These are phyloP conservation scores for Magnusiomyces tetraspermus DNA, from an alignment of 1,139 yeast species.

Conservation along the genomic window DNA sequence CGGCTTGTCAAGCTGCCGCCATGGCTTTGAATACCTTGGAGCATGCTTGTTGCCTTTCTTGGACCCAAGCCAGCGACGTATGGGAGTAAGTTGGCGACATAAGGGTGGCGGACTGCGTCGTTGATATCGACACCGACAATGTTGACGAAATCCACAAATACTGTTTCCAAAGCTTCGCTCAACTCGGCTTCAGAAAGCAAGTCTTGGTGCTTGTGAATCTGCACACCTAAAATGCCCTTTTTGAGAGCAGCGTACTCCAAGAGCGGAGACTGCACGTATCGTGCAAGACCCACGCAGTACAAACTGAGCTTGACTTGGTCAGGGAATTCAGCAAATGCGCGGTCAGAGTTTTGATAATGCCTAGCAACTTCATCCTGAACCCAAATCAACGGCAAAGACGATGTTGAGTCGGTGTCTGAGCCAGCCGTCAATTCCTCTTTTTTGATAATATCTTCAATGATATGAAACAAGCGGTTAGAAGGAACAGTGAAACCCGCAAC, in stretches of 20 bases:
- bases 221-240: constrained; percentile 59
- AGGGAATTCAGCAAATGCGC: constrained; percentile 74
- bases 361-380: constrained; percentile 93
- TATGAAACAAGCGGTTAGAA: constrained; percentile 52
- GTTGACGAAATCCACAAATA: constrained; percentile 82
- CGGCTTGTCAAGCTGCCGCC: constrained; percentile 64
- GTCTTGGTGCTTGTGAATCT: constrained; percentile 67
- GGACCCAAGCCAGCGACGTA: constrained; percentile 91
- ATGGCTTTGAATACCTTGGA: constrained; percentile 69
- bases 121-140: constrained; percentile 90
- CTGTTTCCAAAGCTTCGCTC: constrained; percentile 61
- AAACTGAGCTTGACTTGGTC: constrained; percentile 76
- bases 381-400: constrained; percentile 55
- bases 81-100: constrained; percentile 60
- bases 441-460: constrained; percentile 46
- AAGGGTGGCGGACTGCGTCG: constrained; percentile 70
- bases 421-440: constrained; percentile 48
- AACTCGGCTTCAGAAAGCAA: constrained; percentile 58
- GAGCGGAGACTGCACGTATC: constrained; percentile 84
- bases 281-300: constrained; percentile 81
- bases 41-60: constrained; percentile 80
- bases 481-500: constrained; percentile 80
- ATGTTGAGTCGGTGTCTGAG: constrained; percentile 39
- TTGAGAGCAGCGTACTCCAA: constrained; percentile 79
- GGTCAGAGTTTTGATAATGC: constrained; percentile 68